Conservation (phyloP, 106 monocot genomes). For the Hemerocallis citrina region DNA sequence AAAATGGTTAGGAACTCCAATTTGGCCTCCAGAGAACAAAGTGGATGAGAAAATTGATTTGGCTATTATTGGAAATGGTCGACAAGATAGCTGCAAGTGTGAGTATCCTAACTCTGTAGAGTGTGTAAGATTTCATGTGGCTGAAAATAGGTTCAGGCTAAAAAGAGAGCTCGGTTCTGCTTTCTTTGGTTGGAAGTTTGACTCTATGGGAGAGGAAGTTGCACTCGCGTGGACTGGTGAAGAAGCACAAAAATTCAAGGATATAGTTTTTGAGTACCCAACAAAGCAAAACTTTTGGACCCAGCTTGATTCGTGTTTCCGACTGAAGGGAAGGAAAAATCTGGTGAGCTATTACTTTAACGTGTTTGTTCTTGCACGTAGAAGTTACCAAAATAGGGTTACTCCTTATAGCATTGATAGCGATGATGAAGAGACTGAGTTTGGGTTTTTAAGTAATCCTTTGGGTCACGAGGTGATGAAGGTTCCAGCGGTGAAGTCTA, state of each 20-base stretch:
- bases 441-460: conserved; percentile 39
- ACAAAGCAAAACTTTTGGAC: conserved; percentile 43
- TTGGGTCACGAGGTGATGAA: conserved; percentile 31
- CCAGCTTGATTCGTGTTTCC: conserved; percentile 31
- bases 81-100: conserved; percentile 39
- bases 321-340: conserved; percentile 28
- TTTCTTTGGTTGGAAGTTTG: conserved; percentile 63
- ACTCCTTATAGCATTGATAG: conserved; percentile 63
- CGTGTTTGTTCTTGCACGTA: conserved; percentile 58
- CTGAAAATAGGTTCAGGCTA: conserved; percentile 55
- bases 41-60: conserved; percentile 1
- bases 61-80: conserved; percentile 41
- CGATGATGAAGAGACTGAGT: conserved; percentile 75
- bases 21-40: conserved; percentile 55
- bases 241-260: conserved; percentile 69
- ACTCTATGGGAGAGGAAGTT: conserved; percentile 90
- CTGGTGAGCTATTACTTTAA: conserved; percentile 93
- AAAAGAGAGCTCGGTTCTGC: conserved; percentile 56
- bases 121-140: conserved; percentile 79
- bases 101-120: conserved; percentile 37
- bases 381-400: conserved; percentile 74
- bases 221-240: conserved; percentile 74
- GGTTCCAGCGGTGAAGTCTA: conserved; percentile 1
- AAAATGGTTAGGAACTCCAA: conserved; percentile 69
- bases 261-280: conserved; percentile 19